Base-by-base conservation (phyloP, 2,329 filamentous ascomycete genomes). In the Verticillium longisporum region DNA sequence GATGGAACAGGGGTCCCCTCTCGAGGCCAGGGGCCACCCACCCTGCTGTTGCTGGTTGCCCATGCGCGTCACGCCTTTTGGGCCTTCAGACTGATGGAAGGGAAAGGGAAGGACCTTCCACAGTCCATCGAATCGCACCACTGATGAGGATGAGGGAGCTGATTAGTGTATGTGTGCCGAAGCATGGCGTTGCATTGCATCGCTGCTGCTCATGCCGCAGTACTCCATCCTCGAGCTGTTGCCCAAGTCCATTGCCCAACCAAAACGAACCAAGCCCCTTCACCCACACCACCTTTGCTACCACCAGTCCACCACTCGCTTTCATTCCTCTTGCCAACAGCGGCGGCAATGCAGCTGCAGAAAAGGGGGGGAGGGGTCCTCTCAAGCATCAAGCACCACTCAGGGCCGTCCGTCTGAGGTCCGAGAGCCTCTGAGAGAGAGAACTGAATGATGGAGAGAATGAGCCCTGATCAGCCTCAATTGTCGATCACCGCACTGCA, bases 241-340 rank as follows among this genome's bases (percentile, higher is more conserved):
- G 41, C 41, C 56, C 55, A 26, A 55, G 26, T 53, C 36, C 57
- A 60, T 61, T 61, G 57, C 57, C 62, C 56, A 61, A 64, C 62
- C 56, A 61, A 55, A 36, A 36, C 11, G 7, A 36, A 36, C 7
- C 7, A 6, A 50, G 41, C n/a, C n/a, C n/a, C 41, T 10, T 21
- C 41, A 50, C 21, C 41, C 41, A 21, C 41, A 50, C 41, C 41
- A 50, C 41, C 41, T 18, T 50, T 14, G 6, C 38, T n/a, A 45
- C n/a, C 38, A 45, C 38, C 38, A 45, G 14, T 45, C 38, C n/a
- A n/a, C 9, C 34, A 36, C 34, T 50, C 41, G n/a, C 9, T 50
- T 50, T n/a, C 41, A 10, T 41, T 41, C n/a, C 41, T 18, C n/a
- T n/a, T 18, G 10, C 18, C n/a, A 50, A 50, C n/a, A 50, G 5